These are phyloP conservation scores for Coffea canephora DNA, from an alignment of 257 asterid species.

Conservation along the genomic window DNA sequence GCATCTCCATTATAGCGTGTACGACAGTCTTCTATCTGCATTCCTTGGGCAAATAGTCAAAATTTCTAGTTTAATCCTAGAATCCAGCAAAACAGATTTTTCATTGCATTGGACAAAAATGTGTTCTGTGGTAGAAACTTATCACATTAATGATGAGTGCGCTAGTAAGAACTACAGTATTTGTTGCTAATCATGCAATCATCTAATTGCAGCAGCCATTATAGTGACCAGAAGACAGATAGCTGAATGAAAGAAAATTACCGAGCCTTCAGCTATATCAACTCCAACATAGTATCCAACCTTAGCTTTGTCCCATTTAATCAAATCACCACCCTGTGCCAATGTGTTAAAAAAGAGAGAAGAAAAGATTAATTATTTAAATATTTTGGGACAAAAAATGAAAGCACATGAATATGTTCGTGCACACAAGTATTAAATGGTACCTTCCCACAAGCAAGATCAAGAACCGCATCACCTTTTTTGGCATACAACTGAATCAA, in stretches of 20 bases:
- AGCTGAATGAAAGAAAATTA: slow-evolving; percentile 24
- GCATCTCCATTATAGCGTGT: slow-evolving; percentile 98
- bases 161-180: background rate
- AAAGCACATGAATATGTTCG: background rate
- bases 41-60: background rate
- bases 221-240: background rate
- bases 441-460: slow-evolving; percentile 99
- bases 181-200: background rate
- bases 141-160: background rate
- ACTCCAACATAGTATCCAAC: slow-evolving; percentile 91
- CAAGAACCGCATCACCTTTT: slow-evolving; percentile 90
- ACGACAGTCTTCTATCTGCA: slow-evolving; percentile 95
- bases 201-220: background rate
- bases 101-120: background rate
- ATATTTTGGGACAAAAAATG: background rate
- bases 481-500: slow-evolving; percentile 80
- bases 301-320: slow-evolving; percentile 98
- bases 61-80: background rate
- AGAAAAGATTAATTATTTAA: background rate
- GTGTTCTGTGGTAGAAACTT: background rate
- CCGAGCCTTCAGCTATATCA: slow-evolving; percentile 98
- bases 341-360: slow-evolving; percentile 10
- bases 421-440: background rate
- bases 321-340: slow-evolving; percentile 92
- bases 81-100: background rate